phyloP scores from a whole-genome alignment of 768 basidiomycete species.

The Asterophora lycoperdoides region DNA sequence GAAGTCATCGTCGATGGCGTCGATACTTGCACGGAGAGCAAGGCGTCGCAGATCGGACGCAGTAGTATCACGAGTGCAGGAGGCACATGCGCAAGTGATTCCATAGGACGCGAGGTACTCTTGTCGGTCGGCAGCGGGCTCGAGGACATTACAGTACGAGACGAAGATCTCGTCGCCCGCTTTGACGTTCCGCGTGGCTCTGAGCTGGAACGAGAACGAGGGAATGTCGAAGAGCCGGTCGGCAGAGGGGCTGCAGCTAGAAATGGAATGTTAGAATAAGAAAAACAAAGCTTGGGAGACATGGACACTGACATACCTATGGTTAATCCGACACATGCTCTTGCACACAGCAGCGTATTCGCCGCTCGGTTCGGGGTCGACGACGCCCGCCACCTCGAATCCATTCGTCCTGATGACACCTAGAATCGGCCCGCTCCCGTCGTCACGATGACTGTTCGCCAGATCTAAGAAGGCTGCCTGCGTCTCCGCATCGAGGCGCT shows the following conservation, averaged over 20 bases:
- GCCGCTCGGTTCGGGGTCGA: constrained; percentile 16
- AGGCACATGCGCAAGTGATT: constrained; percentile 23
- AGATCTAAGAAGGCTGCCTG: constrained; percentile 28
- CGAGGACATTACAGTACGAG: constrained; percentile 22
- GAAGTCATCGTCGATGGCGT: constrained; percentile 9
- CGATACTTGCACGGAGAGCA: constrained; percentile 12
- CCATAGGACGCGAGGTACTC: constrained; percentile 25
- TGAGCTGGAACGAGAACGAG: constrained; percentile 28
- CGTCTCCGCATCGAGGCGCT: constrained; percentile 21
- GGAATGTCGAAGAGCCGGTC: constrained; percentile 22
- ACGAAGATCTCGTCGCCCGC: constrained; percentile 28
- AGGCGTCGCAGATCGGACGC: constrained; percentile 21
- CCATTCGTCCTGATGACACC: constrained; percentile 34
- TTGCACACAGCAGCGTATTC: constrained; percentile 26
- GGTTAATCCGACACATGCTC: constrained; percentile 32
- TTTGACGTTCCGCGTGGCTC: constrained; percentile 24
- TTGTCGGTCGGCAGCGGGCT: constrained; percentile 20
- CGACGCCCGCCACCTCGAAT: constrained; percentile 18
- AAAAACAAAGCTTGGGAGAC: neutral
- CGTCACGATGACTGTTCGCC: constrained; percentile 26
- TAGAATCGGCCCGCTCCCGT: constrained; percentile 30
- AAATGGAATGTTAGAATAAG: neutral
- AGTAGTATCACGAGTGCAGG: constrained; percentile 21
- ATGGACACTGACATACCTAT: constrained; percentile 27
- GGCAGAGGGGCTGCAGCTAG: constrained; percentile 30